Evolutionary conservation across 2,329 filamentous ascomycete genomes (phyloP).

Genomic region (Fusarium citri): DNA sequence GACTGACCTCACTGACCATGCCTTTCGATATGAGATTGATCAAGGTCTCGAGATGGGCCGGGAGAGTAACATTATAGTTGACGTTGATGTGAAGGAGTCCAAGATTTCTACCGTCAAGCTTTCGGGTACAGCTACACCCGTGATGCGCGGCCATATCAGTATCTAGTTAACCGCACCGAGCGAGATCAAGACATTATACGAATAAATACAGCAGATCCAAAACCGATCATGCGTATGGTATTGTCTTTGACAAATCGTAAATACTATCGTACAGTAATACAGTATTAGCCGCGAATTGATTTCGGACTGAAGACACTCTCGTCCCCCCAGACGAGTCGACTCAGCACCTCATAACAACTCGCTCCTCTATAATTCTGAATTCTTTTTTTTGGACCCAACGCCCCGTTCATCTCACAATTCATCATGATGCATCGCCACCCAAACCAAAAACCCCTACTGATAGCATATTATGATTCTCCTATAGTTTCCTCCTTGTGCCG

Average conservation of each 20-base stretch:
- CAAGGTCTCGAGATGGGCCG: conserved; percentile 78
- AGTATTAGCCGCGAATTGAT: conserved; percentile 49
- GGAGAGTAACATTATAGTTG: conserved; percentile 63
- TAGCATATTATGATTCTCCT: conserved; percentile 28
- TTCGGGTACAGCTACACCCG: conserved; percentile 51
- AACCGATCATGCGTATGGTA: conserved; percentile 45
- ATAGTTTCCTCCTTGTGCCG: conserved; percentile 32
- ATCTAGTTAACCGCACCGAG: conserved; percentile 32
- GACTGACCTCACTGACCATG: conserved; percentile 47
- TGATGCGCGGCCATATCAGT: conserved; percentile 52
- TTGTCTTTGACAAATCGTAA: conserved; percentile 45
- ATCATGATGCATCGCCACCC: conserved; percentile 38
- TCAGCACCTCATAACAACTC: conserved; percentile 30
- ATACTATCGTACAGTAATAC: conserved; percentile 55
- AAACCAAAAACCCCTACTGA: conserved; percentile 40
- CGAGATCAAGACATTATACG: background rate
- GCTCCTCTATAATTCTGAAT: conserved; percentile 46
- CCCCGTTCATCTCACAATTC: conserved; percentile 29
- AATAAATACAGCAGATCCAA: conserved; percentile 14
- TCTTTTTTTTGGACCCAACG: conserved; percentile 44
- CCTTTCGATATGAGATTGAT: conserved; percentile 62
- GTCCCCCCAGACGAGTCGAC: conserved; percentile 46
- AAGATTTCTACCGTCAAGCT: conserved; percentile 49
- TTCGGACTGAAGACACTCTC: conserved; percentile 19
- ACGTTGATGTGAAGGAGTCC: conserved; percentile 52